Conservation (phyloP, 495 filamentous ascomycete genomes). For the Neurospora sp. region DNA sequence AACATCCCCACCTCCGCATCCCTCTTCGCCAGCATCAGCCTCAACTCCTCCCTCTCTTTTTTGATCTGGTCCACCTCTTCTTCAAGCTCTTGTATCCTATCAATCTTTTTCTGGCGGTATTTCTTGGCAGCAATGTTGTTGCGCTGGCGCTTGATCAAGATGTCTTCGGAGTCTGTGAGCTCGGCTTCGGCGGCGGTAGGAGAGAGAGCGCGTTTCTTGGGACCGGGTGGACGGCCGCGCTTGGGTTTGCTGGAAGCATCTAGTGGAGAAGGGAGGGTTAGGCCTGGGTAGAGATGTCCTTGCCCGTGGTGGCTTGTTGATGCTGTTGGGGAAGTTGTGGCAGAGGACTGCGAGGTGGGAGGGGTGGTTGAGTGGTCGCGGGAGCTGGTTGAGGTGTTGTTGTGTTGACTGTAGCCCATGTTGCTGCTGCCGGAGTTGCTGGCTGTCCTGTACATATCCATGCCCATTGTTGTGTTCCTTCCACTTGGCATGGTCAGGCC, state of each 20-base stretch:
- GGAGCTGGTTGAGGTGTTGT: background rate
- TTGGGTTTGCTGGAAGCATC: background rate
- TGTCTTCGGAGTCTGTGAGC: slow-evolving; percentile 9
- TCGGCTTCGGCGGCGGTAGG: background rate
- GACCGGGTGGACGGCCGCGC: slow-evolving; percentile 4
- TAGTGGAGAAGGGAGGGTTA: background rate
- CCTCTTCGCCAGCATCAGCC: slow-evolving; percentile 49
- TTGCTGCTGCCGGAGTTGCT: background rate
- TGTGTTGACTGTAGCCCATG: background rate
- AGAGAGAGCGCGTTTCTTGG: background rate
- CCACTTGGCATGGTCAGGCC: background rate
- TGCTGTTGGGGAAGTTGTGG: no score
- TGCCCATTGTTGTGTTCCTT: background rate
- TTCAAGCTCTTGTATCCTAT: slow-evolving; percentile 55
- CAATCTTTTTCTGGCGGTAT: slow-evolving; percentile 61
- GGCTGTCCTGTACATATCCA: background rate
- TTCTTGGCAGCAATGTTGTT: slow-evolving; percentile 63
- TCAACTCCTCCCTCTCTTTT: slow-evolving; percentile 55
- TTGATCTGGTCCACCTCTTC: slow-evolving; percentile 47
- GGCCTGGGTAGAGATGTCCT: background rate
- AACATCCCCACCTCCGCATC: slow-evolving; percentile 49
- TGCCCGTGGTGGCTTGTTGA: background rate
- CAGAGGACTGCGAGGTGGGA: no score
- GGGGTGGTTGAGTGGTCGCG: background rate
- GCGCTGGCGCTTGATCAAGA: slow-evolving; percentile 45